Base-by-base conservation (phyloP, 2,329 filamentous ascomycete genomes). In the Diaporthe citriasiana region DNA sequence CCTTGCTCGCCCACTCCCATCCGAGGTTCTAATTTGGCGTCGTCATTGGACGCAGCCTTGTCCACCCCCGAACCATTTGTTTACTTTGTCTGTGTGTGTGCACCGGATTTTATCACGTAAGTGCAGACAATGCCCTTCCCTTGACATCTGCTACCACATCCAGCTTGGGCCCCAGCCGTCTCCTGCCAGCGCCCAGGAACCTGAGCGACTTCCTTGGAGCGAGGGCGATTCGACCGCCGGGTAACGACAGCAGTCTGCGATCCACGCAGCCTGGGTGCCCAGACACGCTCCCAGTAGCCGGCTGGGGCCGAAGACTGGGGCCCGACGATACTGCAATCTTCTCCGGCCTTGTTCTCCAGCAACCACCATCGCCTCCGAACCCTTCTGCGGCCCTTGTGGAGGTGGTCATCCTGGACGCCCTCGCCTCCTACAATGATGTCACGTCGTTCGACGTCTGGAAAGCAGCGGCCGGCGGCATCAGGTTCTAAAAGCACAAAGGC, bases 401-500 rank as follows among this genome's bases (percentile, higher is more conserved):
- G 30, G 27, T 57, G 27, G 4, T 27, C 13, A 17, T 38, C 68
- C 35, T 50, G 38, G 60, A n/a, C 15, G 19, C 30, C 33, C 63
- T 66, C 63, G 45, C 22, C 22, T 35, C 66, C 40, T 65, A 25
- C 47, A 63, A 33, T 66, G 72, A 30, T 45, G 50, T 38, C 60
- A 68, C 53, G 27, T 63, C 56, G 53, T 55, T 40, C 66, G 38
- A 65, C 56, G 47, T 42, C 27, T 60, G 25, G 53, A 47, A 57
- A 57, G 22, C 42, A 51, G 71, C 51, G 55, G 68, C 59, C 72
- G 38, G 53, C 59, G 27, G 68, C 68, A 69, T 57, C n/a, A 63
- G 8, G 25, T 35, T 40, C 75, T 77, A 75, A 73, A 77, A 79
- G 78, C 76, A 79, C 77, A 74, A 45, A 63, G 38, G 78, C 82